phyloP scores from a whole-genome alignment of 2,329 filamentous ascomycete species.

The Pseudocercospora fuligena region DNA sequence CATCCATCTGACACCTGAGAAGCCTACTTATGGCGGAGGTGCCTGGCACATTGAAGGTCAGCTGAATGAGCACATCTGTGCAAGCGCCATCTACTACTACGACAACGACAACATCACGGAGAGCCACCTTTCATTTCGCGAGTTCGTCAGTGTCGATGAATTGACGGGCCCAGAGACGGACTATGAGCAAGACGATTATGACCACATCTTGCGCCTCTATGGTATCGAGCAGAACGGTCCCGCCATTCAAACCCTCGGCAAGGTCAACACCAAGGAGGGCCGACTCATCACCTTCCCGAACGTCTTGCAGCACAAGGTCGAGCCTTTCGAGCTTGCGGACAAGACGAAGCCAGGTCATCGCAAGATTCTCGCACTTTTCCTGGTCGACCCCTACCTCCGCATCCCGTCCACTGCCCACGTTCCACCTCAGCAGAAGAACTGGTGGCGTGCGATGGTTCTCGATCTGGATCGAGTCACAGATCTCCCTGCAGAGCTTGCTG shows the following conservation, averaged over 20 bases:
- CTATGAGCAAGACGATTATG: slow-evolving; percentile 29
- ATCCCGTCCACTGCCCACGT: slow-evolving; percentile 60
- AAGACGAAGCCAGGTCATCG: slow-evolving; percentile 58
- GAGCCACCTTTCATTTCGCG: slow-evolving; percentile 58
- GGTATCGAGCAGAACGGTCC: slow-evolving; percentile 38
- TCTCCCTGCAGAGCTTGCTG: slow-evolving; percentile 37
- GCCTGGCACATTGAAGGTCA: slow-evolving; percentile 58
- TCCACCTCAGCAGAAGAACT: slow-evolving; percentile 56
- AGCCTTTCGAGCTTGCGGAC: slow-evolving; percentile 57
- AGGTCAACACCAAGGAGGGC: slow-evolving; percentile 52
- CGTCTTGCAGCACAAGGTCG: slow-evolving; percentile 57
- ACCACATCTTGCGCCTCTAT: slow-evolving; percentile 32
- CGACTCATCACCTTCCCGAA: slow-evolving; percentile 63
- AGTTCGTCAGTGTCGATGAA: slow-evolving; percentile 19
- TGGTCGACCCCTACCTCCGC: slow-evolving; percentile 61
- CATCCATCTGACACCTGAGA: slow-evolving; percentile 63
- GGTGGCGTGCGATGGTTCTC: slow-evolving; percentile 42
- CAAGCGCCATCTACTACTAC: slow-evolving; percentile 67
- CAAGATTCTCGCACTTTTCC: slow-evolving; percentile 62
- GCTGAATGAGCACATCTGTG: slow-evolving; percentile 67
- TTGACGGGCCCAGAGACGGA: slow-evolving; percentile 12
- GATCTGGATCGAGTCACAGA: slow-evolving; percentile 26
- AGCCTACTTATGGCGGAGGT: slow-evolving; percentile 59
- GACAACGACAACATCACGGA: slow-evolving; percentile 65
- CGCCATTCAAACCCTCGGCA: slow-evolving; percentile 53